These are phyloP conservation scores for Eucalyptus marginata DNA, from an alignment of 345 rosid species.

Conservation along the genomic window DNA sequence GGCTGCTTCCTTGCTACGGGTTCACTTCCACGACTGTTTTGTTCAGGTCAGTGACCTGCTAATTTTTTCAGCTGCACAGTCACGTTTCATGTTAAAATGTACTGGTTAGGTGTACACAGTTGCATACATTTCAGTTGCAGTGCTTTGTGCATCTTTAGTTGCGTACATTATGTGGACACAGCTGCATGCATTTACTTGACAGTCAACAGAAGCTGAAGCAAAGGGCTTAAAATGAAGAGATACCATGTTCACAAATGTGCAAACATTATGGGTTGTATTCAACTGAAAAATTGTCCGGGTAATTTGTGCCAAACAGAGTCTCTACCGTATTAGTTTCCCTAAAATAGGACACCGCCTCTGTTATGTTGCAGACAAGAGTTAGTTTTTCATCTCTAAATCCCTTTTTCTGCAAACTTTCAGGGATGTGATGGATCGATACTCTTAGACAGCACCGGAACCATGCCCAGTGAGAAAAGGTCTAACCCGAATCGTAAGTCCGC, in stretches of 20 bases:
- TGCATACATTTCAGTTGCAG: neutral
- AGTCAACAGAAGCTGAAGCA: neutral
- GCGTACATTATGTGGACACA: neutral
- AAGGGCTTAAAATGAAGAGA: neutral
- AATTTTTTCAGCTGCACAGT: neutral
- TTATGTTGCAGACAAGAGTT: neutral
- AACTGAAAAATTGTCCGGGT: neutral
- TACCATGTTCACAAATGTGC: neutral
- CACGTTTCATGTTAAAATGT: neutral
- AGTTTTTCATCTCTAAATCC: neutral
- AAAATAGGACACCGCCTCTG: neutral
- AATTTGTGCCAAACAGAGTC: neutral
- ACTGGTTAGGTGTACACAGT: neutral
- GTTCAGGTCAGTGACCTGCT: slow-evolving; percentile 33
- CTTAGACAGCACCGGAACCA: slow-evolving; percentile 47
- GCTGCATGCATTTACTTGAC: neutral
- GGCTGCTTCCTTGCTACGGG: slow-evolving; percentile 79
- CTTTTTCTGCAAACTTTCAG: slow-evolving; percentile 8
- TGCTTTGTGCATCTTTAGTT: neutral
- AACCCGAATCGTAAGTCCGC: slow-evolving; percentile 64
- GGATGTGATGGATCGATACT: slow-evolving; percentile 86
- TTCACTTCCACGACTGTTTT: slow-evolving; percentile 85
- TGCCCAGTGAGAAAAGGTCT: slow-evolving; percentile 62
- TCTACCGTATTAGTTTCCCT: neutral
- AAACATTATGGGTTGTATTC: neutral